phyloP scores from a whole-genome alignment of 805 yeast species.

The Candida berthetii region DNA sequence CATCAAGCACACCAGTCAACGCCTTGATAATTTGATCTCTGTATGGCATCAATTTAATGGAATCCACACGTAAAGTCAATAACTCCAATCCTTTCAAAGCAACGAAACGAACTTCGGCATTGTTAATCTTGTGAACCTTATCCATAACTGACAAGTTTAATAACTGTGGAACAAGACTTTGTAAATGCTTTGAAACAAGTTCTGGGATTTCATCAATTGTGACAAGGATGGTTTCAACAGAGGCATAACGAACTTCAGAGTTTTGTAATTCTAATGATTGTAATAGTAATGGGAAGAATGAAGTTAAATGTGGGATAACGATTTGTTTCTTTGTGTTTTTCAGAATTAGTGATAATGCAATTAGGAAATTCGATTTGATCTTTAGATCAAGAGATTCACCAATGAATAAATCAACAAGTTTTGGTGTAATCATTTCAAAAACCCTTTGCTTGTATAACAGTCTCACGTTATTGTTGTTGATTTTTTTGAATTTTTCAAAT shows the following conservation, averaged over 20 bases:
- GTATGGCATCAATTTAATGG: conserved; percentile 42
- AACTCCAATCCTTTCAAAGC: conserved; percentile 55
- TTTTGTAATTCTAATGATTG: conserved; percentile 47
- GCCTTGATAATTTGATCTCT: conserved; percentile 40
- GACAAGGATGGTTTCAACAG: conserved; percentile 52
- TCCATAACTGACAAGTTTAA: conserved; percentile 23
- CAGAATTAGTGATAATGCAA: conserved; percentile 62
- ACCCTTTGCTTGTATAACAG: conserved; percentile 76
- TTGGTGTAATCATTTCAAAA: conserved; percentile 55
- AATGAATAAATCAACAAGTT: conserved; percentile 41
- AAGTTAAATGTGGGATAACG: conserved; percentile 55
- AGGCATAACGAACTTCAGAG: conserved; percentile 47
- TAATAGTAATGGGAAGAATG: conserved; percentile 65
- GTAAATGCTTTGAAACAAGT: conserved; percentile 46
- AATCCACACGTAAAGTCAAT: conserved; percentile 30
- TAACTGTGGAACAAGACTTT: conserved; percentile 50
- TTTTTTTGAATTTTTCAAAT: conserved; percentile 40
- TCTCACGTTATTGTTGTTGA: conserved; percentile 51
- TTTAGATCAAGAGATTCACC: conserved; percentile 14
- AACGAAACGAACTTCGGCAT: conserved; percentile 45
- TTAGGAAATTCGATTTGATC: conserved; percentile 46
- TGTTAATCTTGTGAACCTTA: conserved; percentile 22
- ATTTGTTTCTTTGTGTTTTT: conserved; percentile 58
- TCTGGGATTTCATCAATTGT: conserved; percentile 50
- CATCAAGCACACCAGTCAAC: conserved; percentile 56